Conservation (phyloP, 2,329 filamentous ascomycete genomes). For the Arthrobotrys iridis region DNA sequence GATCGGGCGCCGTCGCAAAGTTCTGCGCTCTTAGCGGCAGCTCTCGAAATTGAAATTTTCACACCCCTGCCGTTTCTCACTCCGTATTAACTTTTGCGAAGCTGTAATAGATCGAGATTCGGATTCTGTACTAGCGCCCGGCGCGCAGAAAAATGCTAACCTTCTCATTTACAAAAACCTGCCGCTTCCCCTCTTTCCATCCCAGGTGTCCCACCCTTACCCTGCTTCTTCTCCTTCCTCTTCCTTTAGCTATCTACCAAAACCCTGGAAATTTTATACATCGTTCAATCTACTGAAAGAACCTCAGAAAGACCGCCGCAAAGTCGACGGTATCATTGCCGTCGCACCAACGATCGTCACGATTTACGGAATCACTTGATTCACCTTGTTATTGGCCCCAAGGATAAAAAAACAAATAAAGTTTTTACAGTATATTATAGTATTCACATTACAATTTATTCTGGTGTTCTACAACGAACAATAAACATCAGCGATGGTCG, state of each 20-base stretch:
- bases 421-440: conserved; percentile 15
- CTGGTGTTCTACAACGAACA: not conserved
- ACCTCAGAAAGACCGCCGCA: conserved; percentile 27
- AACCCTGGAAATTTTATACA: not conserved
- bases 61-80: not conserved
- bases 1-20: not conserved
- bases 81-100: conserved; percentile 10
- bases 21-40: not conserved
- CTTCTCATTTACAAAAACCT: conserved; percentile 29
- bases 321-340: conserved; percentile 18
- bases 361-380: conserved; percentile 53
- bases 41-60: conserved; percentile 33
- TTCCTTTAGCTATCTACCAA: not conserved
- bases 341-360: conserved; percentile 1
- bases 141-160: not conserved
- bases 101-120: conserved; percentile 23
- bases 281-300: not conserved
- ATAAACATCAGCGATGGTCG: not conserved
- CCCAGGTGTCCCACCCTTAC: conserved; percentile 5
- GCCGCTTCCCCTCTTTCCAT: conserved; percentile 53
- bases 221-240: conserved; percentile 1
- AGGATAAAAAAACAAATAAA: conserved; percentile 54
- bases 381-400: conserved; percentile 55
- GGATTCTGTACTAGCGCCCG: conserved; percentile 5
- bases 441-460: not conserved